Evolutionary conservation across 305 asterid species (phyloP), one percentile per base, ranked within the genome.

Genomic region (Fraxinus platypoda): DNA sequence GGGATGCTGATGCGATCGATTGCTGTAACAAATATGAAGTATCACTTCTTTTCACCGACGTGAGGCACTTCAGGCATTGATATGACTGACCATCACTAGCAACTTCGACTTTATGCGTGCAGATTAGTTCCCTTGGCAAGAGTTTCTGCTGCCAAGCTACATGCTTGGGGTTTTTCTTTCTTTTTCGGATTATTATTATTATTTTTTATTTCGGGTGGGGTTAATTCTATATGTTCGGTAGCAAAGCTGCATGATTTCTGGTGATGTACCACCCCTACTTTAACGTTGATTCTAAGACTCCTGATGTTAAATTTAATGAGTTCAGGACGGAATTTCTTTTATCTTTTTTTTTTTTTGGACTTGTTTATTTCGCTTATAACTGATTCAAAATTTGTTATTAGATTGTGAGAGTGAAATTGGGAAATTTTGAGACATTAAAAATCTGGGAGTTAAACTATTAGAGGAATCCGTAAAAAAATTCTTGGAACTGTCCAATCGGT

Each of bases 1-100:
- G 96, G 88, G 99, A 95, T 34, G 84, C 74, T 43, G 99, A 94
- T 85, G 98, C 98, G 4, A 83, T 95, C 52, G 97, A 93, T 23
- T 95, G 98, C 85, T 95, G 99, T 77, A 91, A 95, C 90, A 95
- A 93, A 83, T 95, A 95, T n/a, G 97, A 94, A 12, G 98, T 93
- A 35, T 87, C 98, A 0, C 97, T 95, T 77, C 81, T 92, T 74
- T 92, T 95, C 82, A 94, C 98, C 81, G 82, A 90, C 78, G 93
- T 94, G 72, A 94, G 99, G 94, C 99, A 95, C 92, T 95, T 95
- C 34, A 93, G 92, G 94, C 99, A 95, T 87, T 95, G 9, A 35
- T 35, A 6, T 35, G 38, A 35, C 37, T 34, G 37, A 34, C 38
- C 6, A 8, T 38, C 49, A 38, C 12, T 7, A 19, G 13, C 3